These are phyloP conservation scores for Phyllostachys edulis DNA, from an alignment of 176 grass and related monocot species.

Conservation along the genomic window DNA sequence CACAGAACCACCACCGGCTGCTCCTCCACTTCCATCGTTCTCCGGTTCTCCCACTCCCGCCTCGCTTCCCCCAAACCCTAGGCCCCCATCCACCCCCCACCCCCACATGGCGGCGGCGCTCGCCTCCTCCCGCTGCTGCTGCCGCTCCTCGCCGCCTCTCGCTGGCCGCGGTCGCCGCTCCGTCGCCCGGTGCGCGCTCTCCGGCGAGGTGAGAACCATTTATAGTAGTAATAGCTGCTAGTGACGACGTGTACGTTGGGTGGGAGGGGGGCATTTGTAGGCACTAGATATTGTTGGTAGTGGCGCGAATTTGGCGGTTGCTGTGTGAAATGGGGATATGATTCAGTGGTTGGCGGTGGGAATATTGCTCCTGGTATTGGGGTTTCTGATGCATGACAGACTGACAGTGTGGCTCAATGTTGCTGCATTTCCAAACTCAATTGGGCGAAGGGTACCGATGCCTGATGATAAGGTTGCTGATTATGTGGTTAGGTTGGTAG, in stretches of 20 bases:
- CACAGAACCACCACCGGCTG: background rate
- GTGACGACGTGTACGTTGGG: background rate
- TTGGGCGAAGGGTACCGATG: background rate
- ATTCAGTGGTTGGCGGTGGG: background rate
- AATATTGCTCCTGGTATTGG: background rate
- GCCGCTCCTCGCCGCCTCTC: conserved; percentile 12
- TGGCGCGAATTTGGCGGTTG: background rate
- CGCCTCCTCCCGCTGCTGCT: conserved; percentile 58
- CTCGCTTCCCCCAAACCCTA: background rate
- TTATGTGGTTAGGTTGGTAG: background rate
- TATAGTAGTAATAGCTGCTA: background rate
- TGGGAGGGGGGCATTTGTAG: background rate
- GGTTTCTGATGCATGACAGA: background rate
- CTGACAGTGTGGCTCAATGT: conserved; percentile 23
- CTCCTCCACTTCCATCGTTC: conserved; percentile 5
- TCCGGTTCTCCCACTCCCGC: background rate
- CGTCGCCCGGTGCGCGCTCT: conserved; percentile 46
- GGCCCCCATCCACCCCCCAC: background rate
- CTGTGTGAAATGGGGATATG: background rate
- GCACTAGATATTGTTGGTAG: background rate
- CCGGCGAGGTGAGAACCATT: conserved; percentile 32
- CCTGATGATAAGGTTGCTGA: background rate
- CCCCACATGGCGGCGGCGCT: conserved; percentile 60
- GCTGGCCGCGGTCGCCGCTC: conserved; percentile 25
- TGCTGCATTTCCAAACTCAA: background rate